Conservation (phyloP, 495 filamentous ascomycete species). For the Daldinia bambusicola region DNA sequence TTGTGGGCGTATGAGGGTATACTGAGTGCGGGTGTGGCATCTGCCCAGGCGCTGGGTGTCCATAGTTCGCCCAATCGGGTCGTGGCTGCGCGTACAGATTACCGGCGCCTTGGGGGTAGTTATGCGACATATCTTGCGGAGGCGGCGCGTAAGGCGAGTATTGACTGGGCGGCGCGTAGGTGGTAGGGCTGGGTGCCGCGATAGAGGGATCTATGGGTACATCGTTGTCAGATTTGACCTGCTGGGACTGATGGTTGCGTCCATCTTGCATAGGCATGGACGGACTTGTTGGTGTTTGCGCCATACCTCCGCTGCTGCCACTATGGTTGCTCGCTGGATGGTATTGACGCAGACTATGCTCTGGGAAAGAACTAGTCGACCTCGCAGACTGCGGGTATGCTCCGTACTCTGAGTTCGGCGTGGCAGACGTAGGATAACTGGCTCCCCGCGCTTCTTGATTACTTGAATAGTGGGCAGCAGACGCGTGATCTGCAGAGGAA, state of each 20-base stretch:
- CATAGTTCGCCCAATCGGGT: constrained; percentile 84
- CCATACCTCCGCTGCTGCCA: constrained; percentile 88
- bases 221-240: constrained; percentile 91
- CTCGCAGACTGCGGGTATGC: constrained; percentile 81
- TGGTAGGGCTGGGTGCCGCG: constrained; percentile 88
- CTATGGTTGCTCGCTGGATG: constrained; percentile 76
- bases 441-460: constrained; percentile 80
- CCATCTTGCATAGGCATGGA: constrained; percentile 83
- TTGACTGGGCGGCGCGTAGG: constrained; percentile 78
- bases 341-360: constrained; percentile 79
- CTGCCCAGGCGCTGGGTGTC: constrained; percentile 61
- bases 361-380: constrained; percentile 77
- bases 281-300: constrained; percentile 94
- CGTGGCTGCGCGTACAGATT: constrained; percentile 73
- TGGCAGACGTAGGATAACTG: constrained; percentile 78
- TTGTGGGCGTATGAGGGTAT: constrained; percentile 66
- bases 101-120: constrained; percentile 65
- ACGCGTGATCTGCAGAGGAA: constrained; percentile 83
- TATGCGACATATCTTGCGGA: constrained; percentile 83
- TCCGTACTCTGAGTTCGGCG: constrained; percentile 89
- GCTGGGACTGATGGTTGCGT: constrained; percentile 73
- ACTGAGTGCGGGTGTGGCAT: constrained; percentile 60
- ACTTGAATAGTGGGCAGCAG: constrained; percentile 78
- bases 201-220: constrained; percentile 99
- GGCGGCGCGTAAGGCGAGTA: constrained; percentile 86